phyloP scores from a whole-genome alignment of 805 yeast genomes.

The Starmerella asiatica region DNA sequence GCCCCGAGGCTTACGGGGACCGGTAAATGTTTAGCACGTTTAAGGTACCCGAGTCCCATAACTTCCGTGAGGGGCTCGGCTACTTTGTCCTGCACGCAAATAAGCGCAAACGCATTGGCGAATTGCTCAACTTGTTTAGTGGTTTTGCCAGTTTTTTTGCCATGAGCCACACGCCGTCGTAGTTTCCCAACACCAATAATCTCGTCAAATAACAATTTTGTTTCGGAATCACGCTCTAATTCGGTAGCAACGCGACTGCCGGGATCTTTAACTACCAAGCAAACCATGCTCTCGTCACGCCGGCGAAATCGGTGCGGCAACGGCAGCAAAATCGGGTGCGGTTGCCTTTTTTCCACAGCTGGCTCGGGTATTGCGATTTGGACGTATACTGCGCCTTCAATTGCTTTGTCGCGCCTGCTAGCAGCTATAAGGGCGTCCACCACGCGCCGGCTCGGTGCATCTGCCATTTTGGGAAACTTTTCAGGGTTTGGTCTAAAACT shows the following conservation, averaged over 20 bases:
- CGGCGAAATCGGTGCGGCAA: slow-evolving; percentile 19
- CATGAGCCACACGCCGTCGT: slow-evolving; percentile 17
- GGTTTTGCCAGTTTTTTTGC: slow-evolving; percentile 11
- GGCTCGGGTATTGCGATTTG: slow-evolving; percentile 12
- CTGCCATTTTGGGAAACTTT: too few species aligned
- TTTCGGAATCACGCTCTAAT: slow-evolving; percentile 1
- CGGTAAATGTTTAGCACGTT: slow-evolving; percentile 18
- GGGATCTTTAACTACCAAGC: slow-evolving; percentile 22
- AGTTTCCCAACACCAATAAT: slow-evolving; percentile 22
- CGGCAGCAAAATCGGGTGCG: slow-evolving; percentile 17
- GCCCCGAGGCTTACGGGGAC: slow-evolving; percentile 9
- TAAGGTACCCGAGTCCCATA: slow-evolving; percentile 19
- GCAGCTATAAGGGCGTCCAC: slow-evolving; percentile 16
- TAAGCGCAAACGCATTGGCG: slow-evolving; percentile 15
- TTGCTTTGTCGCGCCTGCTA: slow-evolving; percentile 9
- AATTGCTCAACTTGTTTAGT: slow-evolving; percentile 18
- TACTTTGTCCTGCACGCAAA: slow-evolving; percentile 20
- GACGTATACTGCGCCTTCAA: slow-evolving; percentile 19
- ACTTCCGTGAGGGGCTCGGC: slow-evolving; percentile 17
- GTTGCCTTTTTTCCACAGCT: slow-evolving; percentile 11
- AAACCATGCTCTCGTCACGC: slow-evolving; percentile 15
- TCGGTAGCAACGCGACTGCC: slow-evolving; percentile 4
- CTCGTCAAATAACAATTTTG: slow-evolving; percentile 19
- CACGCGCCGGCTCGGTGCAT: background rate
- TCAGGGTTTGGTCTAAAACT: background rate